phyloP scores from a whole-genome alignment of 768 basidiomycete genomes.

The Agaricus subrufescens region DNA sequence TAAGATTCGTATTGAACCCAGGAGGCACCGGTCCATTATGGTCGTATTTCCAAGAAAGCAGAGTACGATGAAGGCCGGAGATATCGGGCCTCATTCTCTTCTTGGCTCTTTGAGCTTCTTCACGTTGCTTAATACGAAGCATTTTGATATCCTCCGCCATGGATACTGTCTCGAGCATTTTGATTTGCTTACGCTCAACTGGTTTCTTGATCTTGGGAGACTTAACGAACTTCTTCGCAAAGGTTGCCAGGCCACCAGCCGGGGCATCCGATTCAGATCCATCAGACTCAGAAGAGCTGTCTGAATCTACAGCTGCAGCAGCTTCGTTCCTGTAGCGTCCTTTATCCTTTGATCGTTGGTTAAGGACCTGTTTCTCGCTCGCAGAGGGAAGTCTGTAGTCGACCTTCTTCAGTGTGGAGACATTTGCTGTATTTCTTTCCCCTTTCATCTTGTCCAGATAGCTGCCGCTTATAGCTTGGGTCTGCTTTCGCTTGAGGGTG shows the following conservation, averaged over 20 bases:
- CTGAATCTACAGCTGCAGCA: conserved; percentile 16
- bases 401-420: background rate
- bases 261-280: conserved; percentile 47
- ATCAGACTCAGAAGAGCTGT: conserved; percentile 35
- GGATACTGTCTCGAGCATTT: conserved; percentile 49
- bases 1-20: conserved; percentile 29
- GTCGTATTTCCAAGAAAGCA: conserved; percentile 87
- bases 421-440: conserved; percentile 1
- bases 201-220: conserved; percentile 56
- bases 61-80: conserved; percentile 64
- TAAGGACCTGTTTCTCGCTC: background rate
- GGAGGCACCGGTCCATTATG: conserved; percentile 63
- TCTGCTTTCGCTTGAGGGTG: background rate
- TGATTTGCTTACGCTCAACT: conserved; percentile 57
- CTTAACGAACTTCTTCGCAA: conserved; percentile 52
- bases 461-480: conserved; percentile 16
- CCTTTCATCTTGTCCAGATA: conserved; percentile 18
- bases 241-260: conserved; percentile 43
- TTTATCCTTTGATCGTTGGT: conserved; percentile 10
- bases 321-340: conserved; percentile 24
- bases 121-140: conserved; percentile 49
- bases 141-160: conserved; percentile 38
- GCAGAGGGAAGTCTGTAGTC: no score
- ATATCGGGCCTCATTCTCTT: conserved; percentile 82
- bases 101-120: conserved; percentile 57